Base-by-base conservation (phyloP, 306 rosid genomes). In the Rosa persica region DNA sequence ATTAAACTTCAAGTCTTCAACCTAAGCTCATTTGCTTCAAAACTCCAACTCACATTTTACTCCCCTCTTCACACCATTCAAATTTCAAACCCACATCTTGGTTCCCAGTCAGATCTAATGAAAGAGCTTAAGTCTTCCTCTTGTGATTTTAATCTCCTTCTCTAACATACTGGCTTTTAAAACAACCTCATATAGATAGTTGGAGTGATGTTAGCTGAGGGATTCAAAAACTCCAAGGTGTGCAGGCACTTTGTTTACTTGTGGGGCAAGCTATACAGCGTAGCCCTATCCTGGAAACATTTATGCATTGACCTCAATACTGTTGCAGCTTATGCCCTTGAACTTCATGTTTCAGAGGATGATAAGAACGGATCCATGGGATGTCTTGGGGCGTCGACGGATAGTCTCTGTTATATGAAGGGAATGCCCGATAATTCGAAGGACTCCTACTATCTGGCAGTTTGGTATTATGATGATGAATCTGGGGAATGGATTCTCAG, bases 311-410 rank as follows among this genome's bases (percentile, higher is more conserved):
- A 74, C n/a, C 48, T 40, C 38, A 23, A 13, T 57, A n/a, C 42
- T 43, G 34, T 12, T 11, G 5, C 12, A 20, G 39, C 77, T 60
- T 13, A 0, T 36, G 12, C 67, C 39, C 12, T 57, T 38, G 40
- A 39, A 20, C n/a, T 44, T 27, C n/a, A 55, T 12, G 36, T n/a
- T 22, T 46, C 49, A 5, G 67, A 5, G 52, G 49, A 12, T 10
- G 67, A n/a, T 55, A 42, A 39, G 36, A 20, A 6, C n/a, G 39
- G 39, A 55, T 39, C n/a, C 17, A 54, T 57, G 51, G 49, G 67
- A 57, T 54, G 77, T 55, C 23, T 73, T 73, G 77, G 68, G 38
- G 54, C 44, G 5, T 69, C 73, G 15, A 43, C 12, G 73, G 55
- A 7, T 19, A 8, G 3, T 43, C 54, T 69, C 36, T 43, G 43